Conservation (phyloP, 192 early-diverging fungal species). For the Phycomyces nitens region DNA sequence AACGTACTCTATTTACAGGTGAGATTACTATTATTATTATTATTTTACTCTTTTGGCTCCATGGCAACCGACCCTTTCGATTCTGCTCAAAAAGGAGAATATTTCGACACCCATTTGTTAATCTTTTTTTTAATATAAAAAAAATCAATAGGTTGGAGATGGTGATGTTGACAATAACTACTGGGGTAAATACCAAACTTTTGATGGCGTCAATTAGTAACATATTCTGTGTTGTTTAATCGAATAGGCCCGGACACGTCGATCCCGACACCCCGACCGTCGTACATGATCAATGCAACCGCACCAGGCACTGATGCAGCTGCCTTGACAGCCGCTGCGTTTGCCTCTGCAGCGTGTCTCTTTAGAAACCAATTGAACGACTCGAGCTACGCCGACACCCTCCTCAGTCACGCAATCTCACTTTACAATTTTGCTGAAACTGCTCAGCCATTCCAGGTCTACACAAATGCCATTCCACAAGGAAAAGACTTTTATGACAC, state of each 20-base stretch:
- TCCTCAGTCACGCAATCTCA: conserved; percentile 40
- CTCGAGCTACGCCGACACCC: conserved; percentile 37
- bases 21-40: not conserved
- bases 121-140: too few species aligned
- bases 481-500: conserved; percentile 40
- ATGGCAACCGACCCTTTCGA: too few species aligned
- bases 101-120: too few species aligned
- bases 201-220: not conserved
- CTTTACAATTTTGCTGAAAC: conserved; percentile 49
- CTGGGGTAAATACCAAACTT: conserved; percentile 44
- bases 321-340: conserved; percentile 50
- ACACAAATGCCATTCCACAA: conserved; percentile 39
- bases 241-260: conserved; percentile 25
- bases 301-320: conserved; percentile 52
- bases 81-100: too few species aligned
- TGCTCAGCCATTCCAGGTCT: conserved; percentile 41
- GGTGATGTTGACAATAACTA: conserved; percentile 51
- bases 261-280: conserved; percentile 51
- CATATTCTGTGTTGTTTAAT: conserved; percentile 4
- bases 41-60: too few species aligned
- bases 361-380: conserved; percentile 51
- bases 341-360: conserved; percentile 51
- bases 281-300: conserved; percentile 43
- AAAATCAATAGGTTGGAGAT: conserved; percentile 34
- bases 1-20: conserved; percentile 51